These are phyloP conservation scores for Capsicum chinense DNA, from an alignment of 257 asterid species.

Conservation along the genomic window DNA sequence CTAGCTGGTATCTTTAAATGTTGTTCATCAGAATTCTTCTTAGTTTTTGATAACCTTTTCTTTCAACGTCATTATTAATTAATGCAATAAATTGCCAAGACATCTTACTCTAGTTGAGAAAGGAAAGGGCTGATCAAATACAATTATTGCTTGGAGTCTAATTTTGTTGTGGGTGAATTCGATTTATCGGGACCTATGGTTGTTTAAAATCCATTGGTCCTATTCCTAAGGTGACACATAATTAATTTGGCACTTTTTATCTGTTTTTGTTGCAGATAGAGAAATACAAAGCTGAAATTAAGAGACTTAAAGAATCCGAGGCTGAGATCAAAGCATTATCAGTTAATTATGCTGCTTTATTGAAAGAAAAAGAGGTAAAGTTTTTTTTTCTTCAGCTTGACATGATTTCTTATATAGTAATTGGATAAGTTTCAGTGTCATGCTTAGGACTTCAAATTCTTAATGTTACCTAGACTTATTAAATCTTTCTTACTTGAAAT, in stretches of 20 bases:
- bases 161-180: conserved; percentile 5
- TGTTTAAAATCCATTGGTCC: not conserved
- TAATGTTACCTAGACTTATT: not conserved
- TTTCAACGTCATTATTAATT: not conserved
- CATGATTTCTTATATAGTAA: conserved; percentile 21
- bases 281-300: conserved; percentile 71
- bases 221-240: not conserved
- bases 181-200: not conserved
- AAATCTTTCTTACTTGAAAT: conserved; percentile 5
- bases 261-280: conserved; percentile 53
- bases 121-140: not conserved
- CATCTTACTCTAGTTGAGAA: conserved; percentile 19
- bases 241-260: not conserved
- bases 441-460: conserved; percentile 16
- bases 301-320: conserved; percentile 92
- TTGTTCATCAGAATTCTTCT: not conserved
- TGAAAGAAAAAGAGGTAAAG: conserved; percentile 90
- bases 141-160: not conserved
- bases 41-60: conserved; percentile 2
- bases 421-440: not conserved
- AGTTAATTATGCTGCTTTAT: conserved; percentile 87
- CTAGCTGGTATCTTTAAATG: not conserved
- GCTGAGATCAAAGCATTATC: conserved; percentile 92
- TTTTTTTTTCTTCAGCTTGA: conserved; percentile 21
- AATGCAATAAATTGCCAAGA: conserved; percentile 5